Evolutionary conservation across 2,329 filamentous ascomycete species (phyloP).

Genomic region (Colletotrichum paranaense): DNA sequence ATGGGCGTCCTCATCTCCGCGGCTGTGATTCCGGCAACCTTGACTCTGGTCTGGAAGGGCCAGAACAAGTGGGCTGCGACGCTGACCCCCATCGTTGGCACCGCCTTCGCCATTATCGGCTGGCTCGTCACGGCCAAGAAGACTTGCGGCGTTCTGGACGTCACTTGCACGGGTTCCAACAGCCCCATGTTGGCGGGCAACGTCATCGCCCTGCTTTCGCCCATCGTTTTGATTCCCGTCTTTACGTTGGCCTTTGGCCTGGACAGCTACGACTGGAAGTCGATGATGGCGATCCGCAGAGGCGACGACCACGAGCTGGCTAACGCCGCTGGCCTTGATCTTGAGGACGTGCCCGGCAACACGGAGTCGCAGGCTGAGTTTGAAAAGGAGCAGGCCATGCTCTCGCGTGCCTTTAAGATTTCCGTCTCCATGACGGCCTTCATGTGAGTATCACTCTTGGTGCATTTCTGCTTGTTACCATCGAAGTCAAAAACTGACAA

Average conservation of each 20-base stretch:
- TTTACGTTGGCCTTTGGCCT: slow-evolving; percentile 70
- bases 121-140: slow-evolving; percentile 82
- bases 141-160: slow-evolving; percentile 74
- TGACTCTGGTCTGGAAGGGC: slow-evolving; percentile 83
- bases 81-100: slow-evolving; percentile 74
- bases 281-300: slow-evolving; percentile 82
- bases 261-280: slow-evolving; percentile 87
- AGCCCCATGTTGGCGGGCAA: slow-evolving; percentile 91
- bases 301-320: slow-evolving; percentile 83
- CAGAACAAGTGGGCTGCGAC: slow-evolving; percentile 81
- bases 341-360: slow-evolving; percentile 69
- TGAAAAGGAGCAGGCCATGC: slow-evolving; percentile 58
- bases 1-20: slow-evolving; percentile 94
- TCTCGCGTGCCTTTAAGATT: slow-evolving; percentile 64
- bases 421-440: slow-evolving; percentile 63
- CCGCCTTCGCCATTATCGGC: slow-evolving; percentile 73
- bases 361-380: slow-evolving; percentile 49
- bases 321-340: slow-evolving; percentile 70
- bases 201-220: slow-evolving; percentile 83
- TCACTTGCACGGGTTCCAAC: slow-evolving; percentile 83
- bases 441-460: slow-evolving; percentile 36
- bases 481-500: too few species aligned
- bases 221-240: slow-evolving; percentile 78
- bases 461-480: slow-evolving; percentile 42
- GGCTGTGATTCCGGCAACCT: slow-evolving; percentile 83